Base-by-base conservation (phyloP, 768 basidiomycete species). In the Xerocomellus dryophilus region DNA sequence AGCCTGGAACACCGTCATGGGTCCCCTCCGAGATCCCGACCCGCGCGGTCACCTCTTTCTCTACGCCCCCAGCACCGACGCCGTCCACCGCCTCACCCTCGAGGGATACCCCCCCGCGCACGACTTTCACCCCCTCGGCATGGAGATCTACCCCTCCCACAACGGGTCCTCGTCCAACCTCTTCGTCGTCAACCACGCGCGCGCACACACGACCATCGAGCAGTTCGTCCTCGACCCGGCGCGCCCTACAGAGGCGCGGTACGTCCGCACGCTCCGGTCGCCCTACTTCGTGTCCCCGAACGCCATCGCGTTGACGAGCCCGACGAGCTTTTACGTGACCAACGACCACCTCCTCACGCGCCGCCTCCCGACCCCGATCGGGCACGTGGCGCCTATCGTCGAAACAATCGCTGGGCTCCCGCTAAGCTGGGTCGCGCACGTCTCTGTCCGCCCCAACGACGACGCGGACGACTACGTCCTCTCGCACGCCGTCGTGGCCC, bases 1-100 rank as follows among this genome's bases (percentile, higher is more conserved):
- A 56, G 66, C 74, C 25, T 90, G 88, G 88, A 90, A 90, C 64
- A 88, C 87, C 7, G 88, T 77, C 43, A 83, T 86, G 82, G 88
- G 88, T 0, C 88, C 88, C 7, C 64, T 90, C 45, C 66, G 57
- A 1, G 70, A 88, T 60, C 85, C 88, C 2, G 61, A 70, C 5
- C 80, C 82, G 5, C 77, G 67, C n/a, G 88, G 85, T 0, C 72
- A 76, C 4, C 71, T 90, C 21, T 90, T 87, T 80, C 43, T 87
- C 5, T 79, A 84, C 60, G 65, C 67, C 53, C 59, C 64, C 7
- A 27, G 25, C 7, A 61, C 58, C 9, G 35, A 59, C 10, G 58
- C 65, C 40, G 69, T 78, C 1, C 71, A 72, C 21, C 78, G 73
- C 12, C 59, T 86, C 34, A 57, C 70, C 1, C 62, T 89, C 32